A percentile compares a stretch with the other conserved stretches of the same genome.
Evolutionary conservation across 2,329 filamentous ascomycete species (phyloP).

Genomic region (Fusarium penzigii): DNA sequence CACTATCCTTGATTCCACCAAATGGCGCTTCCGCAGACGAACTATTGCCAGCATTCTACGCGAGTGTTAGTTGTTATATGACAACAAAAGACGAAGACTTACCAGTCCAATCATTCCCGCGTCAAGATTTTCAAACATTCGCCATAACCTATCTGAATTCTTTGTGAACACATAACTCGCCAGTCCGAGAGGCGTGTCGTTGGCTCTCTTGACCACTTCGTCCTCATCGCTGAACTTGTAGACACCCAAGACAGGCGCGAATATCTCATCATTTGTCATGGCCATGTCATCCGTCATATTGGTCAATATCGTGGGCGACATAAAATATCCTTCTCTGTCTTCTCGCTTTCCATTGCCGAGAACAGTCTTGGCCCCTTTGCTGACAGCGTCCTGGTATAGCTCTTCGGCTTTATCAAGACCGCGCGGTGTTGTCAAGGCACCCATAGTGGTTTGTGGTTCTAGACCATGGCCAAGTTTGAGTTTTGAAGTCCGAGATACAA

Average conservation of each 20-base stretch:
- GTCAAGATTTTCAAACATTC: slow-evolving; percentile 11
- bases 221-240: slow-evolving; percentile 13
- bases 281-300: slow-evolving; percentile 5
- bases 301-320: slow-evolving; percentile 8
- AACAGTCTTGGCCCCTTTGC: slow-evolving; percentile 3
- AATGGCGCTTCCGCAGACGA: slow-evolving; percentile 40
- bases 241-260: slow-evolving; percentile 6
- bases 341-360: background rate
- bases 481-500: background rate
- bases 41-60: slow-evolving; percentile 56
- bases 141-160: slow-evolving; percentile 6
- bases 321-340: slow-evolving; percentile 3
- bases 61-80: background rate
- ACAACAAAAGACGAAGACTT: background rate
- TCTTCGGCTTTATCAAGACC: slow-evolving; percentile 3
- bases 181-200: slow-evolving; percentile 8
- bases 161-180: slow-evolving; percentile 11
- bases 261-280: slow-evolving; percentile 10
- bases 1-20: slow-evolving; percentile 11
- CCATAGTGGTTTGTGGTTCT: slow-evolving; percentile 5
- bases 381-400: slow-evolving; percentile 6
- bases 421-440: slow-evolving; percentile 9
- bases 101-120: slow-evolving; percentile 15
- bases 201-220: slow-evolving; percentile 9
- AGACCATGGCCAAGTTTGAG: slow-evolving; percentile 6